Base-by-base conservation (phyloP, 1,284 basidiomycete genomes). In the Cryptococcus sp. region DNA sequence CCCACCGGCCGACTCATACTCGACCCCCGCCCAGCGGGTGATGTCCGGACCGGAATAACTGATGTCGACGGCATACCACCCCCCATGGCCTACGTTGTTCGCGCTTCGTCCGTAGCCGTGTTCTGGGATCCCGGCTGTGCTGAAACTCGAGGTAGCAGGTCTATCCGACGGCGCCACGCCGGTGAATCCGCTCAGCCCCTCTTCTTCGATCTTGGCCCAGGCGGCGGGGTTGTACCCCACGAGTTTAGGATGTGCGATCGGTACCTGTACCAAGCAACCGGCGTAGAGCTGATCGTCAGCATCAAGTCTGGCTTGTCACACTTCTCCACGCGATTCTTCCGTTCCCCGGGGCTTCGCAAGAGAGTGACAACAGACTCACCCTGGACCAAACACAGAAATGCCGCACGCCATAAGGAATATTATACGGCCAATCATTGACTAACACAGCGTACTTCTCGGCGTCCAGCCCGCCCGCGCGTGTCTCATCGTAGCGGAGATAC, bases 401-500 rank as follows among this genome's bases (percentile, higher is more conserved):
- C 48, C 70, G 60, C 8, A 75, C 75, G 3, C 74, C 77, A 40
- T 73, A 69, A 0, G 77, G 77, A 4, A 73, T 57, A 54, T 69
- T 72, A 60, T 79, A 79, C 27, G 77, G 77, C 77, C 77, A 79
- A 61, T 79, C 77, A 53, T 79, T 79, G 3, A 70, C 67, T 19
- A 79, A 56, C 3, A 78, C 68, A 3, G 72, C 75, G 50, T 72
- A 77, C 52, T 71, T 69, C 2, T 64, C 62, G 10, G 22, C n/a
- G 47, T 77, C 75, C 7, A 77, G 54, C 4, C 67, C 67, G 20
- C 50, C 46, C 3, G 58, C 53, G 0, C 55, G n/a, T n/a, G n/a
- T n/a, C n/a, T n/a, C 42, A 31, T 74, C 67, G 51, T 62, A 76
- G 22, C 59, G 59, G 16, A 76, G 60, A 56, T 71, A 76, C 5